Conservation (phyloP, 2,329 filamentous ascomycete species). For the Trichoderma brevicompactum region DNA sequence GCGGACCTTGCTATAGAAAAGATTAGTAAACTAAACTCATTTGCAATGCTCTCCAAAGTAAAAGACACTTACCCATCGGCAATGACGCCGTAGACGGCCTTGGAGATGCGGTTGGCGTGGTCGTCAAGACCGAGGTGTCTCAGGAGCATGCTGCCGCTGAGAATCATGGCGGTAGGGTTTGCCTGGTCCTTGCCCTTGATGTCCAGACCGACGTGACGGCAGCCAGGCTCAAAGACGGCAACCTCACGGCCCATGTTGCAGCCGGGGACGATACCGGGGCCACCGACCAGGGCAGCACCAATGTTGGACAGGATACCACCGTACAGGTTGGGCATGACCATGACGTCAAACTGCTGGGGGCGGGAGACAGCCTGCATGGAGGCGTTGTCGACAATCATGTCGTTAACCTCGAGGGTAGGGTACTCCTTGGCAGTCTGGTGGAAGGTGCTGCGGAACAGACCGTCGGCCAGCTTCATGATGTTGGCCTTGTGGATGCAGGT, state of each 20-base stretch:
- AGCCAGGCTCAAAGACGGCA: conserved; percentile 97
- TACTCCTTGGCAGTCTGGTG: conserved; percentile 92
- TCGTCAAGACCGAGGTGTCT: conserved; percentile 96
- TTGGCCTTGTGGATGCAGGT: conserved; percentile 99
- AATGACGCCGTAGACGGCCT: conserved; percentile 78
- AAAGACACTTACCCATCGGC: conserved; percentile 75
- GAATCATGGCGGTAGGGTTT: conserved; percentile 93
- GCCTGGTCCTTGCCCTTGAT: conserved; percentile 99
- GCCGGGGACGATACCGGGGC: conserved; percentile 93
- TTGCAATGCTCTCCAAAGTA: not conserved
- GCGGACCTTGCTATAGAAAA: conserved; percentile 69
- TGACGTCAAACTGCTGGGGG: conserved; percentile 98
- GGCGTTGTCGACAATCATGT: conserved; percentile 99
- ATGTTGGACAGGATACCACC: conserved; percentile 99
- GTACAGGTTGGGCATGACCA: conserved; percentile 99
- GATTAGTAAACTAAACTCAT: conserved; percentile 45
- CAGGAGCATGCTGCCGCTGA: conserved; percentile 95
- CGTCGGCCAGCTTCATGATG: conserved; percentile 99
- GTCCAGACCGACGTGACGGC: conserved; percentile 98
- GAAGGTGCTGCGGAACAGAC: conserved; percentile 98
- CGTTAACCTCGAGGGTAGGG: conserved; percentile 92
- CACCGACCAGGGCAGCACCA: conserved; percentile 93
- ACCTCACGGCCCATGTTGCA: conserved; percentile 99
- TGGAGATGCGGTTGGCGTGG: conserved; percentile 97
- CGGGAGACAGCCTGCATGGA: conserved; percentile 98